A percentile compares a stretch with the other conserved stretches of the same genome.
These are phyloP conservation scores for Podila epicladia DNA, from an alignment of 192 early-diverging fungal species.

Conservation along the genomic window DNA sequence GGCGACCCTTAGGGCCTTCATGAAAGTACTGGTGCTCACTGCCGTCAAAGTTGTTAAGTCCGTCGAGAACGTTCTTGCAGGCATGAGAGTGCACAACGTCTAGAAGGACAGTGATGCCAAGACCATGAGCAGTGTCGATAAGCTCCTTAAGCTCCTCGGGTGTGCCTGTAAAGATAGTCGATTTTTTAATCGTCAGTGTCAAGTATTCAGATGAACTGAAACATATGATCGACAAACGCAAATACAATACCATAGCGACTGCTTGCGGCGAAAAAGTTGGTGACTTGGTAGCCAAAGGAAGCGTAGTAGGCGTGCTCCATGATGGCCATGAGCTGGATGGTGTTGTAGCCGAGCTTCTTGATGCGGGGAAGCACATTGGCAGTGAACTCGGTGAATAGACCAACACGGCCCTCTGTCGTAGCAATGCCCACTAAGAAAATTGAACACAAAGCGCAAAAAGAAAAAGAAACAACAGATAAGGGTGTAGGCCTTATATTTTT, in stretches of 20 bases:
- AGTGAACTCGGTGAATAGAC: slow-evolving; percentile 93
- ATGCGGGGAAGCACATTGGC: slow-evolving; percentile 87
- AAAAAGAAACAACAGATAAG: not conserved
- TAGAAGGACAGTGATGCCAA: slow-evolving; percentile 88
- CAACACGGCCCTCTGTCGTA: slow-evolving; percentile 81
- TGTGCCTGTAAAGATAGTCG: slow-evolving; percentile 52
- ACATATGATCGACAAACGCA: no score
- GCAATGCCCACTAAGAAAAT: slow-evolving; percentile 85
- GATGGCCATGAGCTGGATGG: slow-evolving; percentile 89
- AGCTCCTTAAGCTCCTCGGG: slow-evolving; percentile 94
- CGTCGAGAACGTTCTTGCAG: slow-evolving; percentile 94
- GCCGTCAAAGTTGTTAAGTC: slow-evolving; percentile 96
- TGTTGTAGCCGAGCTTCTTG: slow-evolving; percentile 83
- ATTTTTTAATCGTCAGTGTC: not conserved
- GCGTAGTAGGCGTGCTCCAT: slow-evolving; percentile 99
- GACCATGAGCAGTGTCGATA: slow-evolving; percentile 90
- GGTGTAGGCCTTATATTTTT: not conserved
- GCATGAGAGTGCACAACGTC: slow-evolving; percentile 98
- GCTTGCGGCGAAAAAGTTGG: slow-evolving; percentile 94
- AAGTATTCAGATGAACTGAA: no score
- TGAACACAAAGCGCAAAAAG: not conserved
- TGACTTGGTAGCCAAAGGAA: slow-evolving; percentile 98
- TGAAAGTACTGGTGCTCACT: slow-evolving; percentile 98
- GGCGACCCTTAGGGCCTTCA: slow-evolving; percentile 81
- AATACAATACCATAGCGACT: slow-evolving; percentile 78